Conservation (phyloP, 2,329 filamentous ascomycete genomes). For the Neopestalotiopsis clavispora region DNA sequence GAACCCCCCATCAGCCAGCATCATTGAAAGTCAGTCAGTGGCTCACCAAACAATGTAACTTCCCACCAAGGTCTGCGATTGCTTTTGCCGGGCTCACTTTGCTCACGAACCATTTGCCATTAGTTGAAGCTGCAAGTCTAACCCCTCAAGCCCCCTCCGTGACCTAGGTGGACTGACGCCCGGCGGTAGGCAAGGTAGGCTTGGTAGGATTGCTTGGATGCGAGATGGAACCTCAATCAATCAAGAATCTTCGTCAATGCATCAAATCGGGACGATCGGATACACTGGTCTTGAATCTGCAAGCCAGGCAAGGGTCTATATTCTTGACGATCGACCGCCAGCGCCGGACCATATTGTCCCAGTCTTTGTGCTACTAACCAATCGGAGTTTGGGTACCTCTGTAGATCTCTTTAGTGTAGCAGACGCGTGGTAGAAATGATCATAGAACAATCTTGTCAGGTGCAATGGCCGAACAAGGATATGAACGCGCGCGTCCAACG, state of each 20-base stretch:
- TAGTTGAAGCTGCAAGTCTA: background rate
- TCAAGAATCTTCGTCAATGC: background rate
- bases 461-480: too few species aligned
- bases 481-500: background rate
- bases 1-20: background rate
- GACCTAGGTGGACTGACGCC: background rate
- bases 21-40: background rate
- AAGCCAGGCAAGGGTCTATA: background rate
- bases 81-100: background rate
- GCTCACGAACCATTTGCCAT: background rate
- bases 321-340: background rate
- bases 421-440: background rate
- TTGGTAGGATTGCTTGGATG: background rate
- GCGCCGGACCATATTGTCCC: background rate
- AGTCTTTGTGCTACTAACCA: background rate
- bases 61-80: background rate
- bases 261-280: conserved; percentile 1
- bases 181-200: background rate
- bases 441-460: background rate
- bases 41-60: background rate
- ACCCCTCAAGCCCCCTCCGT: background rate
- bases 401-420: background rate
- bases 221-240: background rate
- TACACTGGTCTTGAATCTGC: background rate
- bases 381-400: background rate